phyloP scores from a whole-genome alignment of 2,329 filamentous ascomycete species.

The Arthrobotrys sinensis region DNA sequence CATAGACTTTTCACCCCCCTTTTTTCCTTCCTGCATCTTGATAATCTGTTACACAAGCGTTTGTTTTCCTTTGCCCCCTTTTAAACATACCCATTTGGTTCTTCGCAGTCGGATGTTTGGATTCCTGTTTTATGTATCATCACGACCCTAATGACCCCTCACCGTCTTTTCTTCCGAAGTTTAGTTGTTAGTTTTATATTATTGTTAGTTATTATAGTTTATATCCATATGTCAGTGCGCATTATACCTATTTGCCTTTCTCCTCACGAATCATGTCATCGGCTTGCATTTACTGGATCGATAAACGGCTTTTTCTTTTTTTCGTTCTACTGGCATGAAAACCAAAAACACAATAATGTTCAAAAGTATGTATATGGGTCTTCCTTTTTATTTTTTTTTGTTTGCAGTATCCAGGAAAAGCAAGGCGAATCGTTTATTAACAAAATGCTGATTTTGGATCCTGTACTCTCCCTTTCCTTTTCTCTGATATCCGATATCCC shows the following conservation, averaged over 20 bases:
- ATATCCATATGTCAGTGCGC: conserved; percentile 60
- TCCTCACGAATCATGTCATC: conserved; percentile 60
- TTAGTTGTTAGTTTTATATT: conserved; percentile 49
- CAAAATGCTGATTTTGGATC: conserved; percentile 59
- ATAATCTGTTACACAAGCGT: conserved; percentile 53
- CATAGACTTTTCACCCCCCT: conserved; percentile 44
- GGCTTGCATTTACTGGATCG: conserved; percentile 62
- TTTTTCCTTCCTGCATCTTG: conserved; percentile 27
- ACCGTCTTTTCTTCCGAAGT: conserved; percentile 43
- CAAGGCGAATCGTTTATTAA: conserved; percentile 53
- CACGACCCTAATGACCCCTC: conserved; percentile 59
- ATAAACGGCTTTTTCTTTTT: conserved; percentile 56
- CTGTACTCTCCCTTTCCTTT: conserved; percentile 42
- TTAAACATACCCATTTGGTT: conserved; percentile 61
- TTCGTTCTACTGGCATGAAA: conserved; percentile 54
- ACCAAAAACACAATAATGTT: conserved; percentile 55
- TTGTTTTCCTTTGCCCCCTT: conserved; percentile 35
- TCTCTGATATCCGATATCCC: conserved; percentile 56
- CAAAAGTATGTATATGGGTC: conserved; percentile 53
- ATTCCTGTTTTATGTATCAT: conserved; percentile 54
- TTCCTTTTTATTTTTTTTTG: conserved; percentile 45
- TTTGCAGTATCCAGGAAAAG: conserved; percentile 53
- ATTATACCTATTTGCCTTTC: conserved; percentile 62
- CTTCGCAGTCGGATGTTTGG: conserved; percentile 50
- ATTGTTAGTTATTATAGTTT: conserved; percentile 48